Conservation (phyloP, 305 asterid species). For the Petunia hybrid region DNA sequence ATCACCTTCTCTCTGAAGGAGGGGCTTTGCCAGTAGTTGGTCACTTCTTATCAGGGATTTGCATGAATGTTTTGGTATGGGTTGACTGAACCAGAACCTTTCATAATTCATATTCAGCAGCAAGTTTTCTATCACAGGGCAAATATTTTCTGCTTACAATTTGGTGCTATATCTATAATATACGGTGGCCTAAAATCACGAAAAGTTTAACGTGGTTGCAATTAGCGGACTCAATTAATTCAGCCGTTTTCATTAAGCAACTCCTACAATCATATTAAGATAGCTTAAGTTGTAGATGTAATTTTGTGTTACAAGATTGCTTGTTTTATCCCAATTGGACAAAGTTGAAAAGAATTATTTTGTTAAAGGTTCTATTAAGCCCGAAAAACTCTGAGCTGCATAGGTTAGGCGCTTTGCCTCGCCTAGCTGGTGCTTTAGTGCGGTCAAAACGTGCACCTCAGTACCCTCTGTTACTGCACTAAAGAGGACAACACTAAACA, state of each 20-base stretch:
- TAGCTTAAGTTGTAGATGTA: neutral
- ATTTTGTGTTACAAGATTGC: neutral
- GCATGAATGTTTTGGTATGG: neutral
- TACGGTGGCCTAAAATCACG: neutral
- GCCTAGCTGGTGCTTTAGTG: neutral
- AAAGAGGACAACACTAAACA: conserved; percentile 9
- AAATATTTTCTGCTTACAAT: neutral
- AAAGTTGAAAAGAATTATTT: neutral
- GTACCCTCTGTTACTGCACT: neutral
- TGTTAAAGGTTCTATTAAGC: neutral
- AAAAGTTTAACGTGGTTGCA: neutral
- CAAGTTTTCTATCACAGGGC: neutral
- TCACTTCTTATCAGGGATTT: neutral
- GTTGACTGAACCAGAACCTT: neutral
- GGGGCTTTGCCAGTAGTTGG: neutral
- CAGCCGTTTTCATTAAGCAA: neutral
- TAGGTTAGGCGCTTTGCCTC: neutral
- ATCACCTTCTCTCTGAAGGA: neutral
- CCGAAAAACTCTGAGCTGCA: neutral
- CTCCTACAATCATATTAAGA: neutral
- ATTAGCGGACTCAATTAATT: neutral
- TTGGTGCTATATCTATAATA: neutral
- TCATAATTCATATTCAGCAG: conserved; percentile 6
- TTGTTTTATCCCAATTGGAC: neutral
- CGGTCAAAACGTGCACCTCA: neutral